phyloP scores from a whole-genome alignment of 805 yeast genomes.

The Candida odintsovae region DNA sequence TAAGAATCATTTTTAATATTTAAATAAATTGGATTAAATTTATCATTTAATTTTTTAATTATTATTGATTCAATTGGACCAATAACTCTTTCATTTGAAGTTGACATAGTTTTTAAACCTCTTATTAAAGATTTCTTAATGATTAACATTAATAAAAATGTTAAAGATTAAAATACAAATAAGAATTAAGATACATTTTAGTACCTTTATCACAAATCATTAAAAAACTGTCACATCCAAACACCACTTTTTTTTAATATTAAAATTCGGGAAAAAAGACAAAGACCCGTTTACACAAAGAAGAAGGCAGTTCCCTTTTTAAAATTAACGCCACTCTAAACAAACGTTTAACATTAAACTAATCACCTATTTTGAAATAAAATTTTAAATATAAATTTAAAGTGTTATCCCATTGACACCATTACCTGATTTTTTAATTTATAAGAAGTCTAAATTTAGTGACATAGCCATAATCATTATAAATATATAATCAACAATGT shows the following conservation, averaged over 20 bases:
- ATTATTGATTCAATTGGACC: constrained; percentile 23
- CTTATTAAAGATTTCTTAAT: constrained; percentile 2
- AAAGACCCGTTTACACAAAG: neutral
- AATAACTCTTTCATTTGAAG: constrained; percentile 6
- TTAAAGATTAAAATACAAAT: neutral
- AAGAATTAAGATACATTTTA: neutral
- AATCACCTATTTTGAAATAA: no score
- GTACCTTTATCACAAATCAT: no score
- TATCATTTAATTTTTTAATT: constrained; percentile 14
- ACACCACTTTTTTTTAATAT: no score
- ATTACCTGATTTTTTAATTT: no score
- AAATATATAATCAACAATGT: constrained; percentile 37
- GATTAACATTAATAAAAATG: neutral
- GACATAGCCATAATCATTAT: neutral
- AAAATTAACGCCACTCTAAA: neutral
- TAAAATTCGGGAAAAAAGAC: neutral
- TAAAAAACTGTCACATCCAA: neutral
- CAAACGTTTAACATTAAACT: no score
- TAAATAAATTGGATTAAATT: constrained; percentile 37
- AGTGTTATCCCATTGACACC: no score
- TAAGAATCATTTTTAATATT: constrained; percentile 74
- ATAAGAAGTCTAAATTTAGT: neutral
- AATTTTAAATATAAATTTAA: no score
- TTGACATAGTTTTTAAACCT: constrained; percentile 19
- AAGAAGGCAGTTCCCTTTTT: neutral